Evolutionary conservation across 306 rosid species (phyloP).

Genomic region (Casuarina cunninghamiana): DNA sequence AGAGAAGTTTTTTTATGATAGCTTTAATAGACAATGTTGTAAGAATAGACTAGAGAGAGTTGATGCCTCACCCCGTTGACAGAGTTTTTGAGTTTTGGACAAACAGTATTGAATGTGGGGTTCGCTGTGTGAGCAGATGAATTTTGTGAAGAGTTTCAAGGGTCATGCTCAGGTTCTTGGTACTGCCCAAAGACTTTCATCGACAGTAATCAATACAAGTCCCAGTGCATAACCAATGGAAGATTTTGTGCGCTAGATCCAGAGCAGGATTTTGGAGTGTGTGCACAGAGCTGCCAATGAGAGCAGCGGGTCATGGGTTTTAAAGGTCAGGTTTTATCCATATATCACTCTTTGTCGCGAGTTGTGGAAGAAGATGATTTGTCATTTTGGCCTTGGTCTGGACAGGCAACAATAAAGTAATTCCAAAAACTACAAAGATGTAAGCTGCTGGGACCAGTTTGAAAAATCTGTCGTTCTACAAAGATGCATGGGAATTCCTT

Average conservation of each 20-base stretch:
- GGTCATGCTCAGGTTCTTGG: slow-evolving; percentile 99
- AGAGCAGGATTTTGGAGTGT: slow-evolving; percentile 72
- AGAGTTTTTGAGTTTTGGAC: slow-evolving; percentile 97
- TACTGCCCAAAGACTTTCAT: slow-evolving; percentile 72
- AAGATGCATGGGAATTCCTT: too few species aligned
- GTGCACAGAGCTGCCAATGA: slow-evolving; percentile 87
- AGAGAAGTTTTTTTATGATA: slow-evolving; percentile 66
- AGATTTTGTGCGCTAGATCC: slow-evolving; percentile 95
- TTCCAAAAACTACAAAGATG: too few species aligned
- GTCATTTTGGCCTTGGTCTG: too few species aligned
- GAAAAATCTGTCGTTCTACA: too few species aligned
- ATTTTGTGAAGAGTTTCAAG: slow-evolving; percentile 72
- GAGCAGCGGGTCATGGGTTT: slow-evolving; percentile 78
- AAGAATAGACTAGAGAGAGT: slow-evolving; percentile 85
- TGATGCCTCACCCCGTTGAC: slow-evolving; percentile 80
- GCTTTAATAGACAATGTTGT: slow-evolving; percentile 60
- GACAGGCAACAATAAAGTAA: too few species aligned
- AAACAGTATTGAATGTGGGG: slow-evolving; percentile 93
- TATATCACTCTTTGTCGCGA: too few species aligned
- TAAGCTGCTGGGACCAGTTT: too few species aligned
- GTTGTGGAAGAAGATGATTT: too few species aligned
- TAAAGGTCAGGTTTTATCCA: too few species aligned
- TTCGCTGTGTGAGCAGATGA: slow-evolving; percentile 89
- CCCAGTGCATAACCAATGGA: slow-evolving; percentile 88
- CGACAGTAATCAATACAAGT: slow-evolving; percentile 65